Evolutionary conservation across 768 basidiomycete genomes (phyloP).

Genomic region (Leccinum barrowsii): DNA sequence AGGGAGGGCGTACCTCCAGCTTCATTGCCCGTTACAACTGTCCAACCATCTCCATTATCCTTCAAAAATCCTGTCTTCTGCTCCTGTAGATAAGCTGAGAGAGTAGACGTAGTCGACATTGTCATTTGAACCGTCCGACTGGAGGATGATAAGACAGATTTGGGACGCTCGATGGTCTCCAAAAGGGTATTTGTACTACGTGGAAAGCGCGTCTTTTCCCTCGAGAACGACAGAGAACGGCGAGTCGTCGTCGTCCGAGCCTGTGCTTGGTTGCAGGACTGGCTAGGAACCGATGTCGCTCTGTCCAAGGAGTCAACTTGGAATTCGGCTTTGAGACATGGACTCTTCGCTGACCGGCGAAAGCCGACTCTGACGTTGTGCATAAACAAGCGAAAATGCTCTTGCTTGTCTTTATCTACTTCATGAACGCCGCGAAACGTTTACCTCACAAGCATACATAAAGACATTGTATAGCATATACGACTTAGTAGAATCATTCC

Average conservation of each 20-base stretch:
- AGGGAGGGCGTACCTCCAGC: conserved; percentile 67
- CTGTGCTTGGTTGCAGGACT: neutral
- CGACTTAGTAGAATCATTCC: neutral
- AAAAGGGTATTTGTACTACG: neutral
- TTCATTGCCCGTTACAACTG: conserved; percentile 91
- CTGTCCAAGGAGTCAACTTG: neutral
- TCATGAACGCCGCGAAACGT: too few relatives aligned
- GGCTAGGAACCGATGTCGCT: neutral
- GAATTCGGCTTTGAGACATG: neutral
- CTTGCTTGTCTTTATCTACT: too few relatives aligned
- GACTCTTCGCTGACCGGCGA: neutral
- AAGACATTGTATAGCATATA: neutral
- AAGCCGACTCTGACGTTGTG: neutral
- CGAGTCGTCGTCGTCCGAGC: neutral
- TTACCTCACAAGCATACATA: neutral
- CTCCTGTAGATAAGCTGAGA: conserved; percentile 39
- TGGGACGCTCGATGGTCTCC: neutral
- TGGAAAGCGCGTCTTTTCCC: neutral
- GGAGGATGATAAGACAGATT: neutral
- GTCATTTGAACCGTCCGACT: conserved; percentile 2
- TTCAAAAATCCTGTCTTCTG: conserved; percentile 60
- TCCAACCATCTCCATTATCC: conserved; percentile 67
- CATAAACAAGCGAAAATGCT: conserved; percentile 6
- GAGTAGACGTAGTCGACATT: conserved; percentile 22
- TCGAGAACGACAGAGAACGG: neutral